Percentiles rank a stretch among this genome's conserved stretches.
These are phyloP conservation scores for Rhizopogon salebrosus DNA, from an alignment of 768 basidiomycete species.

Conservation along the genomic window DNA sequence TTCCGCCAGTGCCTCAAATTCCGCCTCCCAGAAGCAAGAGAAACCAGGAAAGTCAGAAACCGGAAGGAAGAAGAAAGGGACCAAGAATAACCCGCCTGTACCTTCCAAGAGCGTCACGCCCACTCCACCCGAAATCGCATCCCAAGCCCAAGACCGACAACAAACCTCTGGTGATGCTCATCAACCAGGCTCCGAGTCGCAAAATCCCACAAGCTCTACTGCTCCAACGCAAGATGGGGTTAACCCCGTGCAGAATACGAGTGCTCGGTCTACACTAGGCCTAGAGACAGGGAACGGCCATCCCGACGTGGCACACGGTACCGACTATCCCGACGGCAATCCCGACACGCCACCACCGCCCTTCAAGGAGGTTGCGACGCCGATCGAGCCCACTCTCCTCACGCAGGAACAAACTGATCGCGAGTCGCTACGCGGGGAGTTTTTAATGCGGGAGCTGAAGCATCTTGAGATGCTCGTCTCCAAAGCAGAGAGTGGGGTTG, in stretches of 20 bases:
- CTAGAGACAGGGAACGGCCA: background rate
- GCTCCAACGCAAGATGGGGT: background rate
- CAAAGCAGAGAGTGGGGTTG: background rate
- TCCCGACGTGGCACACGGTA: background rate
- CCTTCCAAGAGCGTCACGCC: background rate
- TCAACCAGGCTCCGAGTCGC: background rate
- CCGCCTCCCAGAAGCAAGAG: background rate
- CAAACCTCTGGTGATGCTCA: background rate
- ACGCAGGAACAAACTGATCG: background rate
- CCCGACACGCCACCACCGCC: conserved; percentile 21
- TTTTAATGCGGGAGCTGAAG: background rate
- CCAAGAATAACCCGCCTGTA: background rate
- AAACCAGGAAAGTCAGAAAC: background rate
- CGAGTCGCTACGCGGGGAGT: background rate
- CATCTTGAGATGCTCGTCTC: background rate
- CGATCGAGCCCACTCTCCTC: background rate
- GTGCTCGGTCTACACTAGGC: background rate
- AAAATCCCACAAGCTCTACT: background rate
- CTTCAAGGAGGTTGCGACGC: conserved; percentile 16
- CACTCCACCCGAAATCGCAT: conserved; percentile 1
- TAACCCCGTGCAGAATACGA: background rate
- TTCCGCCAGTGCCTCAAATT: background rate
- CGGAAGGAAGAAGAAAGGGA: background rate
- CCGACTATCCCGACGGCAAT: background rate
- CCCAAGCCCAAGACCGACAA: background rate